A percentile compares a stretch with the other conserved stretches of the same genome.
phyloP scores from a whole-genome alignment of 2,329 filamentous ascomycete genomes.

The Exutisphaerella laricina region DNA sequence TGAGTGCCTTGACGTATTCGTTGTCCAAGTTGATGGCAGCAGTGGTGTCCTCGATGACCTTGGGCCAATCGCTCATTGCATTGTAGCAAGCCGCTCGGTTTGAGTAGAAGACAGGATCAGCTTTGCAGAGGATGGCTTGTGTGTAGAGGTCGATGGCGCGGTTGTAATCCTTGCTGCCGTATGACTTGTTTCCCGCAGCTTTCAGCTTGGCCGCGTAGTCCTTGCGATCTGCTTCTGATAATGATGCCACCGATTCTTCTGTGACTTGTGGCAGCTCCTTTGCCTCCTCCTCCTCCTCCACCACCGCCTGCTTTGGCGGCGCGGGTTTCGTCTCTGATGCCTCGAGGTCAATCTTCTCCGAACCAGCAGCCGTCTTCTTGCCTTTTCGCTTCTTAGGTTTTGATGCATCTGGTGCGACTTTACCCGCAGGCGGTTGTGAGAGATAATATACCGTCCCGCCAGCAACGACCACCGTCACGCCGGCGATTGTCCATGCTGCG shows the following conservation, averaged over 20 bases:
- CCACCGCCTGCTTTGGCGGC: conserved; percentile 28
- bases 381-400: conserved; percentile 88
- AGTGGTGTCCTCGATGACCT: conserved; percentile 94
- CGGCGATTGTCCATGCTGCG: conserved; percentile 91
- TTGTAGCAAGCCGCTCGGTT: conserved; percentile 98
- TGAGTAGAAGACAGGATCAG: conserved; percentile 97
- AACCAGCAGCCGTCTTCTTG: conserved; percentile 56
- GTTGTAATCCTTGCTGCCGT: conserved; percentile 89
- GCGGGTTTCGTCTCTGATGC: conserved; percentile 21
- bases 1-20: conserved; percentile 96
- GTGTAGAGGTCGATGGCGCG: conserved; percentile 91
- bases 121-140: conserved; percentile 93
- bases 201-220: conserved; percentile 88
- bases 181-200: conserved; percentile 92
- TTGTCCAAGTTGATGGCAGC: conserved; percentile 89
- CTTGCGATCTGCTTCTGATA: conserved; percentile 64
- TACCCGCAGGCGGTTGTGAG: conserved; percentile 41
- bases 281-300: conserved; percentile 35
- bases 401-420: conserved; percentile 42
- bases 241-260: conserved; percentile 39
- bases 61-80: conserved; percentile 85
- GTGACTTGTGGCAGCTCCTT: conserved; percentile 48
- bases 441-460: conserved; percentile 93
- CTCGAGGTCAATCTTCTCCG: conserved; percentile 44
- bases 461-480: conserved; percentile 85